Percentiles rank a stretch among this genome's conserved stretches.
Evolutionary conservation across 305 asterid species (phyloP).

Genomic region (Ilex paraguariensis): DNA sequence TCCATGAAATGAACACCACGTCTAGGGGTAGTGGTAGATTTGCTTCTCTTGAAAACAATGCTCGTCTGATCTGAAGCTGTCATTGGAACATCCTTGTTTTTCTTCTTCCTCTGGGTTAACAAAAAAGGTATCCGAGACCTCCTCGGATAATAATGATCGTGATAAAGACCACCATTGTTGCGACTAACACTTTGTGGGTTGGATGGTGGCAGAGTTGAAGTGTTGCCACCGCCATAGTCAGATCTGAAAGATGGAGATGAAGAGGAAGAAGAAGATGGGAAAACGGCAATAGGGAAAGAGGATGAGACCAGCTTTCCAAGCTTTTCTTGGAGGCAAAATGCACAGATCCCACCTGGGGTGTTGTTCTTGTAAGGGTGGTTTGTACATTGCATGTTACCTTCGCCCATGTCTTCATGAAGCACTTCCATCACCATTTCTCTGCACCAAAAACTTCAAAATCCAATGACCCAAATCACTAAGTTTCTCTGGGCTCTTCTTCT

Average conservation of each 20-base stretch:
- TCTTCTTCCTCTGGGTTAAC: slow-evolving; percentile 43
- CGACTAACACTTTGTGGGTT: slow-evolving; percentile 16
- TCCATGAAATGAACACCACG: slow-evolving; percentile 56
- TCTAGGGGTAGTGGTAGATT: slow-evolving; percentile 62
- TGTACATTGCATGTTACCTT: slow-evolving; percentile 64
- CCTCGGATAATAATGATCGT: slow-evolving; percentile 26
- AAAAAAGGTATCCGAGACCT: slow-evolving; percentile 59
- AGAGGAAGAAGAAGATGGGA: slow-evolving; percentile 82
- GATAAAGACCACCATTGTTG: slow-evolving; percentile 15
- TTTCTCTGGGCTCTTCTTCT: too few species aligned
- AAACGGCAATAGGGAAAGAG: slow-evolving; percentile 55
- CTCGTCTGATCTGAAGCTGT: slow-evolving; percentile 33
- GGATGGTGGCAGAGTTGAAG: slow-evolving; percentile 9
- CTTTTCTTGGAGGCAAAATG: slow-evolving; percentile 92
- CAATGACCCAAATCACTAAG: too few species aligned
- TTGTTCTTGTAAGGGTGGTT: slow-evolving; percentile 80
- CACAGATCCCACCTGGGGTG: slow-evolving; percentile 89
- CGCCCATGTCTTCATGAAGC: slow-evolving; percentile 81
- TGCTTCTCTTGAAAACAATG: slow-evolving; percentile 73
- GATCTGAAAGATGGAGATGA: slow-evolving; percentile 80
- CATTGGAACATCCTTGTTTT: slow-evolving; percentile 30
- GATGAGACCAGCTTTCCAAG: slow-evolving; percentile 92
- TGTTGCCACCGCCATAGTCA: slow-evolving; percentile 20
- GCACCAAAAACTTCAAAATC: background rate
- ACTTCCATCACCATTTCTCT: slow-evolving; percentile 76